Conservation (phyloP, 257 asterid species). For the Echites panduratus region DNA sequence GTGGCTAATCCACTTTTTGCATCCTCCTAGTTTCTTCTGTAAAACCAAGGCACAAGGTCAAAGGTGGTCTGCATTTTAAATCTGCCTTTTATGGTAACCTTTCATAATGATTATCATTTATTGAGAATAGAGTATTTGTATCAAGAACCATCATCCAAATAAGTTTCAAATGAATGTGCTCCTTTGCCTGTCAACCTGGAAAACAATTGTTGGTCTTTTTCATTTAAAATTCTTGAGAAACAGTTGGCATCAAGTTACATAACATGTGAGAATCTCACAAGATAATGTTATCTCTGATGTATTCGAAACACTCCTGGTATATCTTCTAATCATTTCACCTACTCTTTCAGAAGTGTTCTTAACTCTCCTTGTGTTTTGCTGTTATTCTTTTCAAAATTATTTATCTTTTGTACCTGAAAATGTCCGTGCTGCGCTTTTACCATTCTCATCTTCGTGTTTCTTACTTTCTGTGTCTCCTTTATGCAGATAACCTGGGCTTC, state of each 20-base stretch:
- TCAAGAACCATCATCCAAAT: not conserved
- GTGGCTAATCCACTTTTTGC: not conserved
- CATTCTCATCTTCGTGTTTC: not conserved
- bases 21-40: not conserved
- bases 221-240: not conserved
- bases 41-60: not conserved
- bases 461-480: not conserved
- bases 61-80: not conserved
- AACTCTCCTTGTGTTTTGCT: not conserved
- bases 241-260: not conserved
- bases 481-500: not conserved
- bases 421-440: not conserved
- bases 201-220: not conserved
- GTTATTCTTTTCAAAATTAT: not conserved
- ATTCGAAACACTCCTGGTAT: too few species aligned
- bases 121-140: not conserved
- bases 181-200: not conserved
- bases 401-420: not conserved
- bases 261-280: not conserved
- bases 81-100: not conserved
- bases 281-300: not conserved
- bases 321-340: not conserved
- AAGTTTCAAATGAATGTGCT: not conserved
- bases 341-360: not conserved
- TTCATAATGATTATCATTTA: not conserved